Percentiles rank a stretch among this genome's conserved stretches.
These are phyloP conservation scores for Mortierella sp. DNA, from an alignment of 371 early-diverging fungal species.

Conservation along the genomic window DNA sequence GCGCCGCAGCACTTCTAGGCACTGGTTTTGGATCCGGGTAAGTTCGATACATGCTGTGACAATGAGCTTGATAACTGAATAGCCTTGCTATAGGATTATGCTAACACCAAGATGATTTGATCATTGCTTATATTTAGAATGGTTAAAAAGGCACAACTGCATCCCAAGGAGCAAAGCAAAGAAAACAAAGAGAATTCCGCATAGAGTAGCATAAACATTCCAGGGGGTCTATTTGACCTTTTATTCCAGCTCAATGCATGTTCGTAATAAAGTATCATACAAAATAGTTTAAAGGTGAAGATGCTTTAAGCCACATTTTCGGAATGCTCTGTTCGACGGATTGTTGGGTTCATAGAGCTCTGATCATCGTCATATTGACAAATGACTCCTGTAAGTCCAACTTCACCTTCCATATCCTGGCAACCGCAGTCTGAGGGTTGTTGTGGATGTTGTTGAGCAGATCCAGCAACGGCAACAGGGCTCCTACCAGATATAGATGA, in stretches of 20 bases:
- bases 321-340: not conserved
- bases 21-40: conserved; percentile 57
- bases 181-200: conserved; percentile 27
- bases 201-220: not conserved
- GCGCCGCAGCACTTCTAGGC: conserved; percentile 47
- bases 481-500: conserved; percentile 19
- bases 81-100: not conserved
- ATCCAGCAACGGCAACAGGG: not conserved
- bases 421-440: conserved; percentile 24
- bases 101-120: not conserved
- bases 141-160: conserved; percentile 51
- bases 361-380: conserved; percentile 50
- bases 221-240: not conserved
- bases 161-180: conserved; percentile 36
- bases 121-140: conserved; percentile 14
- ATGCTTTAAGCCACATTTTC: not conserved
- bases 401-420: conserved; percentile 47
- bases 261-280: not conserved
- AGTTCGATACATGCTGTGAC: not conserved
- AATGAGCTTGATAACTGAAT: not conserved
- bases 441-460: conserved; percentile 7
- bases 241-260: not conserved
- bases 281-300: not conserved
- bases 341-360: conserved; percentile 16
- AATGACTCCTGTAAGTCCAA: conserved; percentile 46